phyloP scores from a whole-genome alignment of 2,329 filamentous ascomycete genomes.

The Cladosporium halotolerans region DNA sequence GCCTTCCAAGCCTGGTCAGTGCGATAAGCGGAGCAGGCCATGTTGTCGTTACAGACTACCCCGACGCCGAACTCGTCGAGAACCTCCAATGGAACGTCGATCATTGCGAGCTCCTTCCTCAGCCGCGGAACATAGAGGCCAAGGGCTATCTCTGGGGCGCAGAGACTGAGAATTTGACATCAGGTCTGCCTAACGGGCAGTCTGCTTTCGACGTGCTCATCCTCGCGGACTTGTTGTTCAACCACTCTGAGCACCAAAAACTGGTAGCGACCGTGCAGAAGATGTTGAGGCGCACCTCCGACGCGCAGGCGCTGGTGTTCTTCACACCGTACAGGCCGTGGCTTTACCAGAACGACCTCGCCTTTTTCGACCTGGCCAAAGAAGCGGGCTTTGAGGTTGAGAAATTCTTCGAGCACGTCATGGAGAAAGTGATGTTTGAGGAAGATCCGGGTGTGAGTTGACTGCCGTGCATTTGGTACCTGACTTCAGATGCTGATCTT shows the following conservation, averaged over 20 bases:
- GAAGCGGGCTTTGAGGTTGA: conserved; percentile 67
- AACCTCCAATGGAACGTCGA: conserved; percentile 74
- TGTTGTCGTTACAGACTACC: conserved; percentile 81
- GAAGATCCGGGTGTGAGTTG: conserved; percentile 67
- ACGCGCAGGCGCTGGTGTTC: conserved; percentile 71
- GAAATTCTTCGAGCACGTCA: conserved; percentile 71
- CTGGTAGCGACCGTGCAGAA: conserved; percentile 65
- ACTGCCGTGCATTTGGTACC: neutral
- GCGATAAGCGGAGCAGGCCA: conserved; percentile 61
- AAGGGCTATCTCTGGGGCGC: conserved; percentile 79
- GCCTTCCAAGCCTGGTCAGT: conserved; percentile 67
- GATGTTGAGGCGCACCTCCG: conserved; percentile 53
- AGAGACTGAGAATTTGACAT: conserved; percentile 52
- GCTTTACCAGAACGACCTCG: conserved; percentile 76
- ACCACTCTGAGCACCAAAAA: conserved; percentile 78
- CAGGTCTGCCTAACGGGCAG: conserved; percentile 44
- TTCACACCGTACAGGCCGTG: conserved; percentile 93
- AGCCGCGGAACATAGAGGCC: conserved; percentile 33
- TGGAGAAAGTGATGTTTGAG: conserved; percentile 85
- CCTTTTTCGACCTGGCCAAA: conserved; percentile 74
- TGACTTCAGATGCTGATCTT: neutral
- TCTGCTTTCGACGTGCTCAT: conserved; percentile 71
- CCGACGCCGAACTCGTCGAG: conserved; percentile 72
- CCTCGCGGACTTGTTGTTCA: conserved; percentile 83
- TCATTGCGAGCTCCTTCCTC: conserved; percentile 42